Conservation (phyloP, 23 red algal species). For the Gracilaria vermiculophylla region DNA sequence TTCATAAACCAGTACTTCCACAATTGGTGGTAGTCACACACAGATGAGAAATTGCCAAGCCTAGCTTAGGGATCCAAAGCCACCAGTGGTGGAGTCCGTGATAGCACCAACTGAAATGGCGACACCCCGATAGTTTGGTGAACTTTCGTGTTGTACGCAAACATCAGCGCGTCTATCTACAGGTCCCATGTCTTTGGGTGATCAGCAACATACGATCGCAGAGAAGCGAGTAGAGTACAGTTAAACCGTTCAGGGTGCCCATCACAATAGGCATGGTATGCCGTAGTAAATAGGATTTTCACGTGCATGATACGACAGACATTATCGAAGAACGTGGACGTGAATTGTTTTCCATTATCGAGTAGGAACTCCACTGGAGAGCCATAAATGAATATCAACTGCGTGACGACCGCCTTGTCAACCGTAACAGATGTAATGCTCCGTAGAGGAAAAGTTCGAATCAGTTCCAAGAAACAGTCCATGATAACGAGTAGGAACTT, state of each 20-base stretch:
- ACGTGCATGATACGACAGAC: slow-evolving; percentile 18
- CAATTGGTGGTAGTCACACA: neutral
- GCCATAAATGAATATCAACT: slow-evolving; percentile 6
- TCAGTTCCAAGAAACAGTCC: slow-evolving; percentile 29
- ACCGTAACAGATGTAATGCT: neutral
- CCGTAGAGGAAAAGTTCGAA: slow-evolving; percentile 12
- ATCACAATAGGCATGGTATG: slow-evolving; percentile 31
- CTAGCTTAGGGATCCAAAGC: neutral
- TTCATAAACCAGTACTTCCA: neutral
- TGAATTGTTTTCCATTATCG: slow-evolving; percentile 42
- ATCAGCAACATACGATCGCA: neutral
- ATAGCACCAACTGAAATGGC: neutral
- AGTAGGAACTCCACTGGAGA: slow-evolving; percentile 14
- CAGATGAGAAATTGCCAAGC: neutral
- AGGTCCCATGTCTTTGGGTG: neutral
- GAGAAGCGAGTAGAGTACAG: neutral
- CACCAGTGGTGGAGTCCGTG: neutral
- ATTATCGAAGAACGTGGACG: slow-evolving; percentile 28
- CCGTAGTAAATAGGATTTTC: slow-evolving; percentile 11
- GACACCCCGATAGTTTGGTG: neutral
- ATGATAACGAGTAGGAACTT: slow-evolving; percentile 42
- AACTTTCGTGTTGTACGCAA: slow-evolving; percentile 11
- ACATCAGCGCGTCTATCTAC: neutral
- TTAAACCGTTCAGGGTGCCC: slow-evolving; percentile 49
- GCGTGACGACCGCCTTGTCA: neutral